Evolutionary conservation across 345 rosid species (phyloP), one percentile per base, ranked within the genome.

Genomic region (Eucalyptus erythrocorys): DNA sequence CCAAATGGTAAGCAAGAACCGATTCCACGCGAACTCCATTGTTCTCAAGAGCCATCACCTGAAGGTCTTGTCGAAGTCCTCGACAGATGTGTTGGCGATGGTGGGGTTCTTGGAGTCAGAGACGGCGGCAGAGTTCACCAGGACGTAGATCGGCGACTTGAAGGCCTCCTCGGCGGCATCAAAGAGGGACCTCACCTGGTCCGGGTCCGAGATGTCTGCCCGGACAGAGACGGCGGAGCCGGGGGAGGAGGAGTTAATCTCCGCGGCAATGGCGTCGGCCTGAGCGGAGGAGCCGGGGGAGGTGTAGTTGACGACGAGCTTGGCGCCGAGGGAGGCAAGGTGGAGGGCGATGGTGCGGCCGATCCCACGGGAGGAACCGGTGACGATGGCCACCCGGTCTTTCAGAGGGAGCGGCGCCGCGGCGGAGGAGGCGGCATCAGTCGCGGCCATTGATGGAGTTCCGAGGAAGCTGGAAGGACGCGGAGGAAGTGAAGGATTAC

Each of bases 331-430:
- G 4, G 91, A 91, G 51, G 91, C 92, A 13, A 93, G 88, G 85
- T 92, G 93, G 89, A 89, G 85, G 53, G 91, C 93, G 40, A 92
- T 87, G 85, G 92, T 88, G 30, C 88, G 86, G 15, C 94, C 93
- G 10, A 92, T 93, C 76, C 93, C 94, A 4, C 93, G 90, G n/a
- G 94, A 93, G 57, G 92, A 89, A 66, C 94, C 94, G 13, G 93
- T 92, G 43, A 93, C 94, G 34, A 92, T 91, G 85, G 93, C 93
- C 30, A 90, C 92, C n/a, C 92, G 89, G 76, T 88, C 93, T 19
- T 86, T 76, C 42, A 93, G 92, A 3, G 94, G 90, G 14, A 49
- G 89, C 4, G 89, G 5, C 19, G 48, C 19, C 66, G 13, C 40
- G 8, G 80, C 26, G 55, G 9, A 51, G 55, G 86, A 50, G 30